Base-by-base conservation (phyloP, 2,329 filamentous ascomycete genomes). In the Clonostachys rosea region DNA sequence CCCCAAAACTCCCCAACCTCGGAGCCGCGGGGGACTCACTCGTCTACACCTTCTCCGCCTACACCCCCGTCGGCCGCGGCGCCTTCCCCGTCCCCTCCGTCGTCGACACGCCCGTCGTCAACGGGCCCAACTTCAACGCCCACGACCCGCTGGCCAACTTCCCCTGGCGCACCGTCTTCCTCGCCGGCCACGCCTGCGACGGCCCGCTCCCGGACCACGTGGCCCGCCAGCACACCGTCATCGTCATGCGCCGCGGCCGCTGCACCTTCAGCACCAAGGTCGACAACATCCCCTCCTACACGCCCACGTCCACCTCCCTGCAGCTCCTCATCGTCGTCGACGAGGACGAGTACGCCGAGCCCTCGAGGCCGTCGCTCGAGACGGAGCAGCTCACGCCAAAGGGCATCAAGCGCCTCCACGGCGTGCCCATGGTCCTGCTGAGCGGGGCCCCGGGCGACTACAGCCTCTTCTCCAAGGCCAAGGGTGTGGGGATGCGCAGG, bases 241-340 rank as follows among this genome's bases (percentile, higher is more conserved):
- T 99, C 49, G 79, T 96, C 44, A 75, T 97, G 56, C 83, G 81
- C 30, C 83, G 94, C 6, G 92, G 94, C 37, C 83, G 82, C 1
- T 99, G 94, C 69, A 86, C 79, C 20, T 97, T 97, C 65, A 85
- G 81, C 35, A 70, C 86, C 30, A 99, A 99, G 64, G 70, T 97
- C 1, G 75, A 78, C 45, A 91, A 89, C 54, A 91, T 97, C n/a
- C 91, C 92, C 1, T 79, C 81, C 10, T 92, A 85, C 61, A 75
- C 83, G 2, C 84, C 87, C 0, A 72, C 75, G 1, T 63, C 73
- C 1, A 62, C 66, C 4, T 75, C 83, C 1, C 71, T 97, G 16
- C 88, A 95, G 63, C 77, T 97, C 5, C 89, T 97, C 30, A 71
- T 97, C 40, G 69, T 96, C 0, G 80, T 96, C 5, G 67, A 70